Evolutionary conservation across 345 rosid genomes (phyloP).

Genomic region (Eucalyptus pauciflora): DNA sequence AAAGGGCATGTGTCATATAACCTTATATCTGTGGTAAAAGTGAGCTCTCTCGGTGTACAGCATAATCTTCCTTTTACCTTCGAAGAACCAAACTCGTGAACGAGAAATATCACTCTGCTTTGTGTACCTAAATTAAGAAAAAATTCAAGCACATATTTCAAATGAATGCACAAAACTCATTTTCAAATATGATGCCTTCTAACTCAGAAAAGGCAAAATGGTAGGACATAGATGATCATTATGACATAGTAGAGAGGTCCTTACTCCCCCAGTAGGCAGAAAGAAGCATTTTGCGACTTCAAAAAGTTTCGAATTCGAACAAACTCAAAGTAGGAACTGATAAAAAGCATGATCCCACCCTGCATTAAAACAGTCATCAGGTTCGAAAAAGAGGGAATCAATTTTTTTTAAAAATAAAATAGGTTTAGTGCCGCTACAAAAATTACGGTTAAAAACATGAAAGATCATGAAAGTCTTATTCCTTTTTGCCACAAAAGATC

Average conservation of each 20-base stretch:
- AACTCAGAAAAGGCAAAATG: not conserved
- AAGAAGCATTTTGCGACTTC: constrained; percentile 82
- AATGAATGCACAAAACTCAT: not conserved
- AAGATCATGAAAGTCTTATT: not conserved
- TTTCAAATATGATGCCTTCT: not conserved
- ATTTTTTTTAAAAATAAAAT: not conserved
- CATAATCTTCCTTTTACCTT: constrained; percentile 63
- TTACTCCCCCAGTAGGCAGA: constrained; percentile 88
- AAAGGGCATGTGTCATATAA: not conserved
- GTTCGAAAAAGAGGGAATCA: not conserved
- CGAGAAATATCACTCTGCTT: constrained; percentile 67
- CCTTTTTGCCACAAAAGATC: not conserved
- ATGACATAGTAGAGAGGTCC: constrained; percentile 10
- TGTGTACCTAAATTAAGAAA: constrained; percentile 37
- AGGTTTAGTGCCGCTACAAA: not conserved
- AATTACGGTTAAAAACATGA: not conserved
- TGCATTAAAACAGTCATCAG: constrained; percentile 4
- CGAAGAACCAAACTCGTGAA: constrained; percentile 64
- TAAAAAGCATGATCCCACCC: constrained; percentile 88
- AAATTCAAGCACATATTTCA: not conserved
- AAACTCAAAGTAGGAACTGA: constrained; percentile 79
- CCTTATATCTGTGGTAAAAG: constrained; percentile 90
- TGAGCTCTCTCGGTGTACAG: constrained; percentile 87
- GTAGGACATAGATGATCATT: not conserved
- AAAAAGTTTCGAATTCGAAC: constrained; percentile 76